Percentiles rank a stretch among this genome's conserved stretches.
phyloP scores from a whole-genome alignment of 2,329 filamentous ascomycete genomes.

The Gremmenia infestans region DNA sequence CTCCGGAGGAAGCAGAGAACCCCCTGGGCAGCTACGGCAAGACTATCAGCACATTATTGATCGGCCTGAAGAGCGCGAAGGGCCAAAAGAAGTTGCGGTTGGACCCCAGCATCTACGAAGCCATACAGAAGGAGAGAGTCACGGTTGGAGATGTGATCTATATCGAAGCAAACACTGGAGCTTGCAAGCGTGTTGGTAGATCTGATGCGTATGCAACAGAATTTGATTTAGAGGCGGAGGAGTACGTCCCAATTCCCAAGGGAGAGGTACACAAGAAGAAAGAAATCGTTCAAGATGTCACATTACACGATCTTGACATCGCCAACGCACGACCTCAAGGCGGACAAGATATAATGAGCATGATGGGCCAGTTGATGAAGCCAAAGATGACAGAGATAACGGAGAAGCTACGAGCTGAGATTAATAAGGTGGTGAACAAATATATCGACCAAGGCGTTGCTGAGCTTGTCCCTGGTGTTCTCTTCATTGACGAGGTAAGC shows the following conservation, averaged over 20 bases:
- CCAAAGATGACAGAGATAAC: conserved; percentile 99
- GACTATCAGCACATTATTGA: conserved; percentile 92
- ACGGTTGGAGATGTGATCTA: conserved; percentile 97
- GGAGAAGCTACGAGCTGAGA: conserved; percentile 90
- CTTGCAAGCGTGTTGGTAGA: conserved; percentile 92
- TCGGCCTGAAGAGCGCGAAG: conserved; percentile 90
- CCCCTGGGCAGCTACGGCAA: conserved; percentile 94
- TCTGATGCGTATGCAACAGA: conserved; percentile 97
- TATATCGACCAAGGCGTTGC: conserved; percentile 98
- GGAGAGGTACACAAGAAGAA: conserved; percentile 99
- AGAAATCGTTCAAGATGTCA: conserved; percentile 98
- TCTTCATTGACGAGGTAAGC: conserved; percentile 94
- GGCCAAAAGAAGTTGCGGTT: conserved; percentile 96
- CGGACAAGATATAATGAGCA: conserved; percentile 99
- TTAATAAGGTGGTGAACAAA: conserved; percentile 98
- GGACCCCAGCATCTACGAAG: conserved; percentile 98
- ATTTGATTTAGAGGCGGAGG: conserved; percentile 96
- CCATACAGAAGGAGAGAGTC: conserved; percentile 96
- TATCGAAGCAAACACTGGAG: conserved; percentile 97
- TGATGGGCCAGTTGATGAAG: conserved; percentile 99
- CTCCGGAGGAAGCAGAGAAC: conserved; percentile 96
- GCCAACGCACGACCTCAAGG: conserved; percentile 94
- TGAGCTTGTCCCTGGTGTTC: conserved; percentile 93
- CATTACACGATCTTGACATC: conserved; percentile 91
- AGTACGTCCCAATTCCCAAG: conserved; percentile 98